Evolutionary conservation across 371 early-diverging fungal genomes (phyloP), one percentile per base, ranked within the genome.

Genomic region (Mortierella sp.): DNA sequence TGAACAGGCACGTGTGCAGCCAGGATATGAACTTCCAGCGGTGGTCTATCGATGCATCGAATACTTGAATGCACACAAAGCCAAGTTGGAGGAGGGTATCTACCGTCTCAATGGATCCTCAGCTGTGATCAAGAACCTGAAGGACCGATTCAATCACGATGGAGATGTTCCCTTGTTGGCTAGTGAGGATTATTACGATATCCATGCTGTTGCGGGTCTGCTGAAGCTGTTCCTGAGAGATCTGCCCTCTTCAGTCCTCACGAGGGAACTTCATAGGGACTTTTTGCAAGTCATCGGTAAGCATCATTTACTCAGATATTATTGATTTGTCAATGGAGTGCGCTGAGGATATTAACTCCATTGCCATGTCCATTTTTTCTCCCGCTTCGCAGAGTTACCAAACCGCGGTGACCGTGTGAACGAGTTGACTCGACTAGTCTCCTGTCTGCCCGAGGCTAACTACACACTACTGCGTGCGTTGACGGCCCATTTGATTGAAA

Each of bases 21-120:
- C 93, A 28, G 86, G 86, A 15, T 90, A 92, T 61, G 89, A 91
- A 28, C 79, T 98, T 9, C 99, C 99, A 5, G 90, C 96, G 1
- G 92, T 98, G 28, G 92, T 97, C 4, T 95, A 92, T 78, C 89
- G 99, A 5, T 96, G 97, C 62, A 95, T 98, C 56, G 97, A 98
- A 80, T 98, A 92, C 61, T 79, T 98, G 48, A 97, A 98, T 61
- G 86, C 88, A 1, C 93, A 90, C 68, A 84, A 90, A 51, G 90
- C 92, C 17, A 81, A 84, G 47, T 63, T 84, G n/a, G 99, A 98
- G 75, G 98, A 98, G 82, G 99, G 99, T 11, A 93, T 98, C 28
- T 98, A 97, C 80, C 89, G 99, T 12, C 81, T 95, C 60, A 93
- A 92, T 34, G 99, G 99, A 24, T 89, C 92, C 27, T 73, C 89